These are phyloP conservation scores for Paracamarosporium sp. DNA, from an alignment of 2,329 filamentous ascomycete genomes.

Conservation along the genomic window DNA sequence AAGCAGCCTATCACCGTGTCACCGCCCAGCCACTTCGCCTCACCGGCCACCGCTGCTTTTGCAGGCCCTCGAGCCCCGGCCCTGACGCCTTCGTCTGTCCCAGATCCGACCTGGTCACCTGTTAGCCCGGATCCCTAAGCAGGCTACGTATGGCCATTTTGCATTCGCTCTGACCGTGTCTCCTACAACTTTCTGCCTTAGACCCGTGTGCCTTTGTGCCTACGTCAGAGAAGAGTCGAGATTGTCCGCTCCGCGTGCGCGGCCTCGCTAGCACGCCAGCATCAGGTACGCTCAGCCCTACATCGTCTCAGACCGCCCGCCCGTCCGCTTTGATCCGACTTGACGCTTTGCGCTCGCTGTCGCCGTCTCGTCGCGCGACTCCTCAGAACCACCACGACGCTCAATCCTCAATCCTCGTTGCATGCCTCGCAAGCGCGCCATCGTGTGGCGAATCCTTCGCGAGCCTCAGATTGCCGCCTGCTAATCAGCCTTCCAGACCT, in stretches of 20 bases:
- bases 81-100: conserved; percentile 18
- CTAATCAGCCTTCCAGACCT: conserved; percentile 7
- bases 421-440: background rate
- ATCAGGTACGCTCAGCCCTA: conserved; percentile 21
- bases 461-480: background rate
- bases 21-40: conserved; percentile 1
- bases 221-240: conserved; percentile 10
- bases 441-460: conserved; percentile 6
- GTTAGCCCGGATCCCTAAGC: conserved; percentile 9
- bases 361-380: background rate
- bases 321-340: conserved; percentile 27
- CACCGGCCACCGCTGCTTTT: conserved; percentile 21
- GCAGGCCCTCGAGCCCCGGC: conserved; percentile 7
- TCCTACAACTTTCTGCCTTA: conserved; percentile 22
- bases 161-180: conserved; percentile 13
- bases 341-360: background rate
- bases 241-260: conserved; percentile 17
- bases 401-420: background rate
- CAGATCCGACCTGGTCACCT: conserved; percentile 25
- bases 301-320: conserved; percentile 12
- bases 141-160: conserved; percentile 23
- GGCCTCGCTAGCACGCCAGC: conserved; percentile 10
- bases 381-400: background rate
- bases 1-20: conserved; percentile 17
- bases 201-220: conserved; percentile 3